Percentiles rank a stretch among this genome's conserved stretches.
Conservation (phyloP, 441 rosid species). For the Raphanus hybrid region DNA sequence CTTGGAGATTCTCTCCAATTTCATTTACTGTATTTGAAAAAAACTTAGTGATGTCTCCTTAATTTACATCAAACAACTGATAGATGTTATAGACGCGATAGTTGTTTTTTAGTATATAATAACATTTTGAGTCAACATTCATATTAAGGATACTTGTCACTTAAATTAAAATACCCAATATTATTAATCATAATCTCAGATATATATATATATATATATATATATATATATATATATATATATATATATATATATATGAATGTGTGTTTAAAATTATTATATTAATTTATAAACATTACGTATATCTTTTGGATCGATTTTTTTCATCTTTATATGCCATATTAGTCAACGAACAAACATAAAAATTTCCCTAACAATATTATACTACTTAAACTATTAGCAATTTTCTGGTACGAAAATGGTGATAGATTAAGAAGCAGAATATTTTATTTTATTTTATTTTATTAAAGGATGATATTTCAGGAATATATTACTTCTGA, state of each 20-base stretch:
- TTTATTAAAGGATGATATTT: too few relatives aligned
- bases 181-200: neutral
- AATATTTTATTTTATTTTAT: too few relatives aligned
- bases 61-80: neutral
- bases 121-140: neutral
- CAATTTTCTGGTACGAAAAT: slow-evolving; percentile 29
- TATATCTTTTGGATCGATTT: neutral
- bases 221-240: too few relatives aligned
- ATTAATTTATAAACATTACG: neutral
- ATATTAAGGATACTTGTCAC: neutral
- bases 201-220: too few relatives aligned
- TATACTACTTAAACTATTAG: slow-evolving; percentile 22
- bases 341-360: slow-evolving; percentile 7
- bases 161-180: neutral
- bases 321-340: neutral
- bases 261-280: too few relatives aligned
- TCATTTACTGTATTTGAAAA: too few relatives aligned
- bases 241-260: too few relatives aligned
- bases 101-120: neutral
- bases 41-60: neutral
- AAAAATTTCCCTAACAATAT: neutral
- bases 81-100: neutral
- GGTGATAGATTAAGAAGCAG: neutral
- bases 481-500: too few relatives aligned
- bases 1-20: neutral